Evolutionary conservation across 495 filamentous ascomycete genomes (phyloP), one percentile per base, ranked within the genome.

Genomic region (Acidiella bohemica): DNA sequence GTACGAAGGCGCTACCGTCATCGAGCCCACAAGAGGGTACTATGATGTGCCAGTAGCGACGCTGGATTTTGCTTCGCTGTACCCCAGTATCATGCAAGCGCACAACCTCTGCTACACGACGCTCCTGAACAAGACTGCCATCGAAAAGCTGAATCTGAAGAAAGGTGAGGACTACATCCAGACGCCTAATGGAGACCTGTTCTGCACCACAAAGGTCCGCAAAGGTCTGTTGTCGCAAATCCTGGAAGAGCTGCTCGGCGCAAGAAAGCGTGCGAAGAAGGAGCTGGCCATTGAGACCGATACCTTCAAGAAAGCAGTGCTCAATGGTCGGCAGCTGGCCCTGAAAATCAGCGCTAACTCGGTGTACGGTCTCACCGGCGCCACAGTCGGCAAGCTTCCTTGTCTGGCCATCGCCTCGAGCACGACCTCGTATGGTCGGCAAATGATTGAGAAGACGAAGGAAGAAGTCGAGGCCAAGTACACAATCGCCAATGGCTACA

Each of bases 51-150:
- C 90, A 3, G 80, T 99, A 47, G 92, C 92, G 5, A 99, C 90
- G 0, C 79, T 99, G 7, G 90, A 99, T 83, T 99, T 99, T 53
- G 92, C 90, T 13, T 94, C 86, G 4, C 76, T 99, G 46, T 99
- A 99, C 55, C 90, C 90, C 9, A 94, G 85, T 59, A 96, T 99
- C 56, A 99, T 99, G 56, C 88, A 95, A 60, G 90, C 90, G 0
- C 90, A 99, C 59, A 99, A 99, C 47, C 73, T 99, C 20, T 99
- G 90, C 59, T 99, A 99, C 65, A 99, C 90, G 0, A 99, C 90
- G 0, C 66, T 95, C 12, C 62, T 96, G 27, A 90, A 82, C 56
- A 88, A 86, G 57, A 67, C 56, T n/a, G 72, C 68, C 3, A 67
- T 92, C 4, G 82, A 92, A 46, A 81, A 72, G 43, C 64, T 85